Conservation (phyloP, 2,329 filamentous ascomycete genomes). For the Ustilaginoidea virens region DNA sequence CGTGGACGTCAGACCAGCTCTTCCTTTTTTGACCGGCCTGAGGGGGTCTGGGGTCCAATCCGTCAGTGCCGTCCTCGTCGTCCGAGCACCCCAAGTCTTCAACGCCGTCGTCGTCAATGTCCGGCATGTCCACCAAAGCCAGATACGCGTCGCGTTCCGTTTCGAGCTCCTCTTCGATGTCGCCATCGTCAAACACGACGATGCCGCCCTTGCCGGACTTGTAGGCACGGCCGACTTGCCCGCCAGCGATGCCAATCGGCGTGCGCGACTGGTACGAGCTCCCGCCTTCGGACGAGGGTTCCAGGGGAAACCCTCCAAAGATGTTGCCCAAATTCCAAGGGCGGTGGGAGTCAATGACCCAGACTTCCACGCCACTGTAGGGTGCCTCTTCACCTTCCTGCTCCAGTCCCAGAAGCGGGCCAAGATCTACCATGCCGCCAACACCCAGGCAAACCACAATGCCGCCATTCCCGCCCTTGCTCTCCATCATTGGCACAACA, state of each 20-base stretch:
- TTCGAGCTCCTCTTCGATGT: constrained; percentile 70
- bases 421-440: constrained; percentile 80
- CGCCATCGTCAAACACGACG: constrained; percentile 89
- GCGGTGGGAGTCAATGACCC: constrained; percentile 80
- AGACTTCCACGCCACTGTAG: constrained; percentile 80
- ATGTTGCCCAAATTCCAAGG: constrained; percentile 94
- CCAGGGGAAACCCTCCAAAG: constrained; percentile 58
- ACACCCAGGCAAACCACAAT: constrained; percentile 87
- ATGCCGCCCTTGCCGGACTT: constrained; percentile 72
- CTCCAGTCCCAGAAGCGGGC: constrained; percentile 57
- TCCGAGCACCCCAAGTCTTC: constrained; percentile 45
- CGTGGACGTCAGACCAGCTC: constrained; percentile 57
- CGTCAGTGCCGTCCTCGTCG: constrained; percentile 40
- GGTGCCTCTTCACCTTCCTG: constrained; percentile 48
- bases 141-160: constrained; percentile 70
- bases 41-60: constrained; percentile 20
- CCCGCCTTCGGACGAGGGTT: constrained; percentile 32
- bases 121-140: constrained; percentile 80
- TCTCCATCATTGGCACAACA: constrained; percentile 74
- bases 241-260: constrained; percentile 53
- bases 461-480: constrained; percentile 69
- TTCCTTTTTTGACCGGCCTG: constrained; percentile 57
- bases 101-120: constrained; percentile 64
- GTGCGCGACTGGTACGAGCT: constrained; percentile 33
- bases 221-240: constrained; percentile 57